These are phyloP conservation scores for Microdochium trichocladiopsis DNA, from an alignment of 2,329 filamentous ascomycete genomes.

Conservation along the genomic window DNA sequence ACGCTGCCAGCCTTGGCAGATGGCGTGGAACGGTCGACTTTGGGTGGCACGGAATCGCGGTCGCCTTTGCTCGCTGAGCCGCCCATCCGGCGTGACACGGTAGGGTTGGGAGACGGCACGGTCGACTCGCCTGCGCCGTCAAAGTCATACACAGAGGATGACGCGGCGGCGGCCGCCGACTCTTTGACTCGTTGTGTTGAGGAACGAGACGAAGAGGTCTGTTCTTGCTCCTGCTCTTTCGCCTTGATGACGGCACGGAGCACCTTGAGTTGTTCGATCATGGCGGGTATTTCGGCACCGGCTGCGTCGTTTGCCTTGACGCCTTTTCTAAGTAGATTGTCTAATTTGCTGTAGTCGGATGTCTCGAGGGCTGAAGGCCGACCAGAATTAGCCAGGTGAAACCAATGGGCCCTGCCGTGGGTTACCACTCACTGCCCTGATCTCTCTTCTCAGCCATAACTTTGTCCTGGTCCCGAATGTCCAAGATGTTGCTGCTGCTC, in stretches of 20 bases:
- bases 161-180: conserved; percentile 11
- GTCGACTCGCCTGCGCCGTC: conserved; percentile 34
- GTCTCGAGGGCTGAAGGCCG: conserved; percentile 14
- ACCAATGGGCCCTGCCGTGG: conserved; percentile 18
- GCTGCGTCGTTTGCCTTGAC: conserved; percentile 23
- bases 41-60: conserved; percentile 46
- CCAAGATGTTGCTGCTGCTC: conserved; percentile 28
- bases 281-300: conserved; percentile 16
- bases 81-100: conserved; percentile 25
- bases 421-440: conserved; percentile 18
- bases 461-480: conserved; percentile 30
- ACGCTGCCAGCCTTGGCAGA: conserved; percentile 33
- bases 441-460: conserved; percentile 27
- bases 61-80: conserved; percentile 27
- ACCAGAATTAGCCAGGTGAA: conserved; percentile 16
- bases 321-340: conserved; percentile 20
- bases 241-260: conserved; percentile 30
- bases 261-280: conserved; percentile 29
- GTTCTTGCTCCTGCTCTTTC: conserved; percentile 28
- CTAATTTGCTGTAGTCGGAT: conserved; percentile 25
- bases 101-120: conserved; percentile 29
- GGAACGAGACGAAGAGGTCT: conserved; percentile 15
- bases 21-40: conserved; percentile 35
- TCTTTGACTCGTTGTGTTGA: conserved; percentile 19
- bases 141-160: conserved; percentile 32